Conservation (phyloP, 2,329 filamentous ascomycete genomes). For the Allantophomopsis lycopodina region DNA sequence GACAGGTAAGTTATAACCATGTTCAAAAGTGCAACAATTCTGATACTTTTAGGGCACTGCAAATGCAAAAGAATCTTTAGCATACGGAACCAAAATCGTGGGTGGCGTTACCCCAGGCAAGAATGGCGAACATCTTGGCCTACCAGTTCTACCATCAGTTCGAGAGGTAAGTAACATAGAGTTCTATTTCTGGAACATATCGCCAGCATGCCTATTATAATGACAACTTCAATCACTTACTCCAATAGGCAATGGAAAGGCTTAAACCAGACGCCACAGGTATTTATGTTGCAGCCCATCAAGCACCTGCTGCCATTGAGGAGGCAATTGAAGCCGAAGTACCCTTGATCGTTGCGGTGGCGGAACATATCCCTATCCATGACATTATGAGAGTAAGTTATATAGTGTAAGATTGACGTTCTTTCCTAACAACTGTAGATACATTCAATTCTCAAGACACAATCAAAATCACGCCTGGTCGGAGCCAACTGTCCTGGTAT, state of each 20-base stretch:
- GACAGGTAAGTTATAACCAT: constrained; percentile 16
- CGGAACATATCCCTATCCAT: constrained; percentile 63
- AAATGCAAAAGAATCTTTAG: constrained; percentile 63
- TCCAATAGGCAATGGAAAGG: constrained; percentile 46
- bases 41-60: constrained; percentile 40
- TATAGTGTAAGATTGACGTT: neutral
- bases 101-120: constrained; percentile 64
- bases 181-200: neutral
- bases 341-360: constrained; percentile 61
- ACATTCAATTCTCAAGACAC: constrained; percentile 53
- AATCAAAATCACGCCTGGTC: constrained; percentile 54
- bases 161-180: constrained; percentile 27
- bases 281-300: constrained; percentile 67
- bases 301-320: constrained; percentile 60
- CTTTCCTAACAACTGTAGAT: constrained; percentile 27
- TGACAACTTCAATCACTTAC: constrained; percentile 1
- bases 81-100: constrained; percentile 69
- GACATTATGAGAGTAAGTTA: constrained; percentile 50
- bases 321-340: constrained; percentile 69
- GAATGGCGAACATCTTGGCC: constrained; percentile 56
- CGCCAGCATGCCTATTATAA: neutral
- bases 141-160: constrained; percentile 59
- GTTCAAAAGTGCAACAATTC: neutral
- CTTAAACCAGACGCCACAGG: constrained; percentile 66
- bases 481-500: constrained; percentile 65